Conservation (phyloP, 768 basidiomycete genomes). For the Rhizopogon vinicolor region DNA sequence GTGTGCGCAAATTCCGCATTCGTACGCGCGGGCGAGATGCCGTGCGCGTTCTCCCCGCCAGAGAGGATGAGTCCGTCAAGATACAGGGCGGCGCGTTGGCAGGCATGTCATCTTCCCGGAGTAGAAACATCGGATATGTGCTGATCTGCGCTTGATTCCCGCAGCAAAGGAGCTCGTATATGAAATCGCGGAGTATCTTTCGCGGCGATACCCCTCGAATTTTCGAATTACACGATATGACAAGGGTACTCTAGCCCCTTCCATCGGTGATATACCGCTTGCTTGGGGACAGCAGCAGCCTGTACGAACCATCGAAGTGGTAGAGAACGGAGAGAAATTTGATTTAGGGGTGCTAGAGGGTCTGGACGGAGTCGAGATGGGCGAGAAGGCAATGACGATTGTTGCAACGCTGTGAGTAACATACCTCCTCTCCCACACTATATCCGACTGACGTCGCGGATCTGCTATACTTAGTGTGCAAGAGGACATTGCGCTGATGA, state of each 20-base stretch:
- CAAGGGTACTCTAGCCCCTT: constrained; percentile 7
- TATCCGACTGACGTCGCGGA: constrained; percentile 6
- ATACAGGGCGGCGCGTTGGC: constrained; percentile 27
- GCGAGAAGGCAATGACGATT: constrained; percentile 55
- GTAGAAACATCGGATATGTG: background rate
- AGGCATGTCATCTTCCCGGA: constrained; percentile 10
- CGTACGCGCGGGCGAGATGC: constrained; percentile 42
- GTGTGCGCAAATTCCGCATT: constrained; percentile 55
- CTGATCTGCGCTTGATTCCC: background rate
- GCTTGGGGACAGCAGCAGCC: constrained; percentile 41
- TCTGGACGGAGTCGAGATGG: constrained; percentile 18
- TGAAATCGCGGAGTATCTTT: constrained; percentile 64
- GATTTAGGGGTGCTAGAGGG: constrained; percentile 35
- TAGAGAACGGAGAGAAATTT: constrained; percentile 44
- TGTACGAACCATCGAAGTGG: constrained; percentile 48
- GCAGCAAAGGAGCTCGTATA: constrained; percentile 66
- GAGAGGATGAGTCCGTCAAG: constrained; percentile 34
- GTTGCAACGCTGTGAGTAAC: constrained; percentile 54
- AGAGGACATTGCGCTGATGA: constrained; percentile 56
- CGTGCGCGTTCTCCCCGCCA: constrained; percentile 39
- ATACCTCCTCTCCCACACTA: background rate
- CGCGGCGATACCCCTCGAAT: constrained; percentile 53
- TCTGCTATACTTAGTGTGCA: constrained; percentile 34
- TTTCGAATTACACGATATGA: constrained; percentile 44
- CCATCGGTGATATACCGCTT: constrained; percentile 18